Conservation (phyloP, 176 grass and related monocot species). For the Elaeis guineensis region DNA sequence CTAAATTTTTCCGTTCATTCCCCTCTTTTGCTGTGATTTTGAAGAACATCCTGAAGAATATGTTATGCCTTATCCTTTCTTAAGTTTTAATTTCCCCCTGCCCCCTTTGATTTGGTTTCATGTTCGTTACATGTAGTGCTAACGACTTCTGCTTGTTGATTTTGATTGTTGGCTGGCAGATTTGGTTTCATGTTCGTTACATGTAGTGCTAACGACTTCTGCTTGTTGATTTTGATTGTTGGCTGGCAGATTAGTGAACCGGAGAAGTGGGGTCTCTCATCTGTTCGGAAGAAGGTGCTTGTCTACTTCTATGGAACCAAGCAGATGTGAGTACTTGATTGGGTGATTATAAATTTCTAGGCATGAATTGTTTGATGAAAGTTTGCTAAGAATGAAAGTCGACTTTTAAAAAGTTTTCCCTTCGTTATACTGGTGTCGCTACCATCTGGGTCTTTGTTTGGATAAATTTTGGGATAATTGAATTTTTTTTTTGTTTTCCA, state of each 20-base stretch:
- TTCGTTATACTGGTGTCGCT: background rate
- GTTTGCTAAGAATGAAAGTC: background rate
- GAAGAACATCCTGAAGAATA: no score
- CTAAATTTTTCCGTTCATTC: no score
- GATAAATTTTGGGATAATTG: background rate
- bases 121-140: no score
- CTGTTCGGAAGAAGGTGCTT: constrained; percentile 68
- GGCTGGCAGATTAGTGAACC: constrained; percentile 81
- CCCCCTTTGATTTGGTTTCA: no score
- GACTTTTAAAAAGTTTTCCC: background rate
- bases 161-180: constrained; percentile 39
- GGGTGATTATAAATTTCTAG: no score
- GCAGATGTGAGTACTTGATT: constrained; percentile 66
- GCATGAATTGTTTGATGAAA: background rate
- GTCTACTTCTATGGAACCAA: constrained; percentile 99
- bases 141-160: no score
- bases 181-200: constrained; percentile 5
- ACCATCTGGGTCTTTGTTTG: background rate
- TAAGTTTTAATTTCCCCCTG: no score
- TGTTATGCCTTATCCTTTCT: no score
- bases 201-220: no score
- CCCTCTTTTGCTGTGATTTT: no score
- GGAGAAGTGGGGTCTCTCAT: constrained; percentile 55
- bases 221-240: background rate
- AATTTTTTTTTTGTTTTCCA: no score